A percentile compares a stretch with the other conserved stretches of the same genome.
These are phyloP conservation scores for Didymella segeticola DNA, from an alignment of 2,329 filamentous ascomycete species.

Conservation along the genomic window DNA sequence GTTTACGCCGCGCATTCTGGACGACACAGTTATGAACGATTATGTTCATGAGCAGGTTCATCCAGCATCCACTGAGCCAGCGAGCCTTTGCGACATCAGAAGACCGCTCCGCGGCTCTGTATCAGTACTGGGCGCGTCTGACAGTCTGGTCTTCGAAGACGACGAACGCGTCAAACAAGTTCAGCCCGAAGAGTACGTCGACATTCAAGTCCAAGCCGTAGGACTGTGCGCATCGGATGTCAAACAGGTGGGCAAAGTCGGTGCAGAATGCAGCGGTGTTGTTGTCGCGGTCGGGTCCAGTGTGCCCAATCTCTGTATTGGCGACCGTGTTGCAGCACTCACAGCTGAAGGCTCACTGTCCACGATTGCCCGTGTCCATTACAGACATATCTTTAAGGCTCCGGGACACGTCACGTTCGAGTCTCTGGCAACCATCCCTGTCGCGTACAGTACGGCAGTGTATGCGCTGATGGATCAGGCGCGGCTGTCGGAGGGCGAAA, in stretches of 20 bases:
- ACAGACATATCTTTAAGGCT: conserved; percentile 27
- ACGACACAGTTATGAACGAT: conserved; percentile 30
- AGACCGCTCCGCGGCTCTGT: conserved; percentile 25
- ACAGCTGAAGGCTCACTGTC: conserved; percentile 26
- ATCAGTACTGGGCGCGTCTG: conserved; percentile 21
- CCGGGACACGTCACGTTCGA: conserved; percentile 32
- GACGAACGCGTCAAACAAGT: conserved; percentile 5
- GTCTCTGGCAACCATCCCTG: conserved; percentile 28
- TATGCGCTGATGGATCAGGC: conserved; percentile 41
- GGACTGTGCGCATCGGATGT: neutral
- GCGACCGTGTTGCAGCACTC: conserved; percentile 36
- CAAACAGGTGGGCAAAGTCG: neutral
- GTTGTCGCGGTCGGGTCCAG: conserved; percentile 18
- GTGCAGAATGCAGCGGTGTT: conserved; percentile 24
- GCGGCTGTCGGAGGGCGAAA: conserved; percentile 41
- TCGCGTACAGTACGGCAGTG: conserved; percentile 32
- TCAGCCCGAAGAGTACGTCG: conserved; percentile 33
- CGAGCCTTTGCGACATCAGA: conserved; percentile 17
- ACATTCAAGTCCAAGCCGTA: conserved; percentile 45
- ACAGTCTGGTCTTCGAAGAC: conserved; percentile 29
- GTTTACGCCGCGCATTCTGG: conserved; percentile 20
- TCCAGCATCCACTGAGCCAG: conserved; percentile 26
- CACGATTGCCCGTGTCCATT: conserved; percentile 26
- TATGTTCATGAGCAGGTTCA: conserved; percentile 29
- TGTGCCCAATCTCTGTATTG: conserved; percentile 27